phyloP scores from a whole-genome alignment of 257 asterid genomes.

The Vinca minor region DNA sequence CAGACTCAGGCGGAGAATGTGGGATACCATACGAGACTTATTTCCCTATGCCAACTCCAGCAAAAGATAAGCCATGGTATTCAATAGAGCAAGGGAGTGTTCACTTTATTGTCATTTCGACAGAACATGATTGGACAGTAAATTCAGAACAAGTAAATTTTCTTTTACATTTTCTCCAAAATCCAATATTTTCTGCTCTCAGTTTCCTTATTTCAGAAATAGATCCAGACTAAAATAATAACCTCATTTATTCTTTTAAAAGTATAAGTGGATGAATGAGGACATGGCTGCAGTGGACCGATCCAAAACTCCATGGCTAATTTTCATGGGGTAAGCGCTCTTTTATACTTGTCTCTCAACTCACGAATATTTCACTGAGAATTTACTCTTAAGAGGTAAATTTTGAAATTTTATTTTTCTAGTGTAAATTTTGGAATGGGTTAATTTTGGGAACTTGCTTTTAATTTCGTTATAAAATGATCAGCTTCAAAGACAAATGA shows the following conservation, averaged over 20 bases:
- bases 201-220: not conserved
- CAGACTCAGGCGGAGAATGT: conserved; percentile 95
- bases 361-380: too few species aligned
- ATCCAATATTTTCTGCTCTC: not conserved
- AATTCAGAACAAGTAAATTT: conserved; percentile 53
- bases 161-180: not conserved
- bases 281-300: conserved; percentile 69
- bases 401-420: too few species aligned
- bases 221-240: not conserved
- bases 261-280: conserved; percentile 70
- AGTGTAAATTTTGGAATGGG: too few species aligned
- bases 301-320: conserved; percentile 74
- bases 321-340: conserved; percentile 57
- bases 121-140: conserved; percentile 59
- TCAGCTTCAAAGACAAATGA: too few species aligned
- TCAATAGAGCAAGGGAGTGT: conserved; percentile 74
- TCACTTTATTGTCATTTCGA: conserved; percentile 74
- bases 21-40: conserved; percentile 86
- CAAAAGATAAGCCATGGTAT: conserved; percentile 82
- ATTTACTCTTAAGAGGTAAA: too few species aligned
- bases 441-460: too few species aligned
- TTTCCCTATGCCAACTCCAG: conserved; percentile 74
- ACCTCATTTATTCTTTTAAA: not conserved
- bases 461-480: too few species aligned
- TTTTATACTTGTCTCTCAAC: not conserved